Base-by-base conservation (phyloP, 306 rosid genomes). In the Luffa aegyptiaca region DNA sequence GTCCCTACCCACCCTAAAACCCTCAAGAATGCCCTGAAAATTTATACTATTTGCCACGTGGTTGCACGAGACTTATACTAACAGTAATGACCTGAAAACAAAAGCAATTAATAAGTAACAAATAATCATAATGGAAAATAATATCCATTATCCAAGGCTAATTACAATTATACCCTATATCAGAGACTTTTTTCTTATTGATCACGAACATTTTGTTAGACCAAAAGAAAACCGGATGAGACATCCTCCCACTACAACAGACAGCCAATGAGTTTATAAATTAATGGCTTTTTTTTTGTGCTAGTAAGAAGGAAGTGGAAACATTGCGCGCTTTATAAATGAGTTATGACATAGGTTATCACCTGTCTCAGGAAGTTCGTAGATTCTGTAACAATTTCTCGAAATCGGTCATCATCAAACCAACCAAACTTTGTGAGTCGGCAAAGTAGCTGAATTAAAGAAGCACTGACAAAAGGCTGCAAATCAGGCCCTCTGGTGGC, bases 361-460 rank as follows among this genome's bases (percentile, higher is more conserved):
- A 88, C 91, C 91, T 86, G 91, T 68, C 86, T 80, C 82, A 88
- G 84, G 85, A 88, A 88, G 86, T 86, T 88, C 79, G 58, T 88
- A 31, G 92, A 83, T 82, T 88, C 90, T 75, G 83, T 88, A 62
- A 86, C 89, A 59, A 88, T 87, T 9, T 88, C 90, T 48, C 85
- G 86, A 65, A 88, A 88, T 49, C 88, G 84, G 55, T 88, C 92
- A 81, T 88, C 90, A 49, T 88, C 92, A 76, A 86, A 88, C 92
- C 92, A 88, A 41, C 92, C 92, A 80, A 88, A 86, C 81, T 88
- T 88, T 58, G 92, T 88, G 77, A 88, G 86, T 10, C 92, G 90
- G 78, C 90, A 88, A 58, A 88, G 82, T 57, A 88, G 90, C 80
- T 81, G 89, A 78, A 88, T 83, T 69, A 88, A 69, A 48, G 92